Conservation (phyloP, 495 filamentous ascomycete genomes). For the Letharia lupina region DNA sequence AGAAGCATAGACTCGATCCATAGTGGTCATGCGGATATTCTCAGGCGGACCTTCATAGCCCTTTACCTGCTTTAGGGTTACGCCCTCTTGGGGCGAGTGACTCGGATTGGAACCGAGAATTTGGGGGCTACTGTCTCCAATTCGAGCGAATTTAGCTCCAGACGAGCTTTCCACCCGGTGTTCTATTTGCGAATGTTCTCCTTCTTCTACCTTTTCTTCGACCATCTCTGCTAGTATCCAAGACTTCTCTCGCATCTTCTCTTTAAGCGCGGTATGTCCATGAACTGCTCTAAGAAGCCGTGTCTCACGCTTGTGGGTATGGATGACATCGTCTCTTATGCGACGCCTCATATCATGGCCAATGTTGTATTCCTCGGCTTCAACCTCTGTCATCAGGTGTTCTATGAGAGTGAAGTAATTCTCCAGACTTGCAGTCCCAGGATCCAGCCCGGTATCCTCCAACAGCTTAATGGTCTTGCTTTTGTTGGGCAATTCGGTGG, state of each 20-base stretch:
- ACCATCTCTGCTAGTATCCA: constrained; percentile 7
- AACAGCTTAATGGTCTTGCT: neutral
- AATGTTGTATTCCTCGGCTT: neutral
- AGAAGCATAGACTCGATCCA: neutral
- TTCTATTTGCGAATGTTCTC: neutral
- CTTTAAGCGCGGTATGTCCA: neutral
- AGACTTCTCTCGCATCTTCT: neutral
- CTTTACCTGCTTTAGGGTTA: neutral
- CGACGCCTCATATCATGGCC: neutral
- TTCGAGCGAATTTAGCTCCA: neutral
- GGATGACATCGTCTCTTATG: constrained; percentile 6
- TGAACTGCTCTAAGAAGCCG: neutral
- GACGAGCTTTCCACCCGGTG: neutral
- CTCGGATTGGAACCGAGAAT: neutral
- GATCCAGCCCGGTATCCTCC: neutral
- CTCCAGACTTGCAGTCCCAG: neutral
- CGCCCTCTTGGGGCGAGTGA: neutral
- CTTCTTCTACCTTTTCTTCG: neutral
- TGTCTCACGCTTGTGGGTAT: constrained; percentile 7
- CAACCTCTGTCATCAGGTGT: neutral
- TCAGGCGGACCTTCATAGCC: neutral
- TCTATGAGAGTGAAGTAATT: constrained; percentile 3
- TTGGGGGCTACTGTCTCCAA: neutral
- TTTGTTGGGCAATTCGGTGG: neutral
- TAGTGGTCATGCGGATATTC: neutral